phyloP scores from a whole-genome alignment of 805 yeast genomes.

The Yamadazyma sp. region DNA sequence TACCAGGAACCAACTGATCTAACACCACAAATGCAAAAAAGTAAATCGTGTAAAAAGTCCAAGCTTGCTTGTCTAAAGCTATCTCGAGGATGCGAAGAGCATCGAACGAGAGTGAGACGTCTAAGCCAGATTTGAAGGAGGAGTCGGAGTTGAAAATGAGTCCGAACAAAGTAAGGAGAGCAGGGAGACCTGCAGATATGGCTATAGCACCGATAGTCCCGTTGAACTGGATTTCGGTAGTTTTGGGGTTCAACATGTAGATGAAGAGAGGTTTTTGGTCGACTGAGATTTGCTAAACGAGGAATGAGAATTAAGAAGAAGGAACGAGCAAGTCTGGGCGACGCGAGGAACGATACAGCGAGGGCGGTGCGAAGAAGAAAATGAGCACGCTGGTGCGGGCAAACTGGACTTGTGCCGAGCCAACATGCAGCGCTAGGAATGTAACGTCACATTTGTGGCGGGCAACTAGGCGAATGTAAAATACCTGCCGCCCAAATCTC shows the following conservation, averaged over 20 bases:
- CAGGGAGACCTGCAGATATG: constrained; percentile 67
- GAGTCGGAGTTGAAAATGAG: constrained; percentile 50
- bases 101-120: constrained; percentile 38
- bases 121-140: constrained; percentile 21
- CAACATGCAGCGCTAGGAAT: too few relatives aligned
- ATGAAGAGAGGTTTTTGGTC: not conserved
- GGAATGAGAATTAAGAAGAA: not conserved
- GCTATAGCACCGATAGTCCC: constrained; percentile 75
- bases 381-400: too few relatives aligned
- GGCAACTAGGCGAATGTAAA: too few relatives aligned
- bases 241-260: constrained; percentile 61
- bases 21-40: constrained; percentile 60
- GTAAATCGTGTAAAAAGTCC: constrained; percentile 75
- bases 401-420: too few relatives aligned
- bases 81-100: constrained; percentile 1
- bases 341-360: not conserved
- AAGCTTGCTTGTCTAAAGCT: constrained; percentile 29
- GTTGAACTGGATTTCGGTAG: constrained; percentile 70
- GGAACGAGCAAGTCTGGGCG: too few relatives aligned
- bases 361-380: too few relatives aligned
- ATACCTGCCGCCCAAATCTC: too few relatives aligned
- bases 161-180: constrained; percentile 57
- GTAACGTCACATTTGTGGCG: constrained; percentile 1
- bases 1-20: constrained; percentile 64
- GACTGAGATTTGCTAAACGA: not conserved